phyloP scores from a whole-genome alignment of 345 rosid genomes.

The Gossypium stocksii region DNA sequence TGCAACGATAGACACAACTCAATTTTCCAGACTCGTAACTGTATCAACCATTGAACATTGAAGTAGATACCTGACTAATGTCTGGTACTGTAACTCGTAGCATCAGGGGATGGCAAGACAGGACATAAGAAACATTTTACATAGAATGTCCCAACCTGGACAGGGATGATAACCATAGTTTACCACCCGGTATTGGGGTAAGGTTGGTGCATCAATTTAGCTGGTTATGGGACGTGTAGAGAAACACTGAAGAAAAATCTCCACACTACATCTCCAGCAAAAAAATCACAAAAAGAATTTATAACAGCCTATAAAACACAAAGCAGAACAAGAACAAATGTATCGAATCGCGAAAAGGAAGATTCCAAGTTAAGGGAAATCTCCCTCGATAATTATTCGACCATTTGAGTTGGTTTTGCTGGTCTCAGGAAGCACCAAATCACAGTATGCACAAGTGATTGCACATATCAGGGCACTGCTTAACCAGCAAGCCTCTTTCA shows the following conservation, averaged over 20 bases:
- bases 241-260: conserved; percentile 12
- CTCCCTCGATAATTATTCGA: conserved; percentile 26
- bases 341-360: conserved; percentile 24
- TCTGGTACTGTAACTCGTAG: conserved; percentile 27
- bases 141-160: conserved; percentile 28
- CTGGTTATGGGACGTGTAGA: conserved; percentile 9
- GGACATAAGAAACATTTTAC: not conserved
- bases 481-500: conserved; percentile 19
- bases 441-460: not conserved
- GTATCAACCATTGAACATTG: conserved; percentile 9
- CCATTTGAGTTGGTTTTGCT: conserved; percentile 18
- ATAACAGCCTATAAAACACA: not conserved
- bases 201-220: conserved; percentile 21
- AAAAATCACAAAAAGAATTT: not conserved
- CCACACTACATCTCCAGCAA: conserved; percentile 12
- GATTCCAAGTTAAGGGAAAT: conserved; percentile 7
- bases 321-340: not conserved
- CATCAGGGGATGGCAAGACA: too few species aligned
- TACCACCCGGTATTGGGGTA: conserved; percentile 30
- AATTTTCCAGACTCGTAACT: conserved; percentile 1
- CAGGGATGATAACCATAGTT: conserved; percentile 30
- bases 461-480: conserved; percentile 20
- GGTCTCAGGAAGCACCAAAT: conserved; percentile 25
- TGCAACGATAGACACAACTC: conserved; percentile 42
- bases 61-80: conserved; percentile 61